phyloP scores from a whole-genome alignment of 1,139 yeast genomes.

The Magnusiomyces paraingens region DNA sequence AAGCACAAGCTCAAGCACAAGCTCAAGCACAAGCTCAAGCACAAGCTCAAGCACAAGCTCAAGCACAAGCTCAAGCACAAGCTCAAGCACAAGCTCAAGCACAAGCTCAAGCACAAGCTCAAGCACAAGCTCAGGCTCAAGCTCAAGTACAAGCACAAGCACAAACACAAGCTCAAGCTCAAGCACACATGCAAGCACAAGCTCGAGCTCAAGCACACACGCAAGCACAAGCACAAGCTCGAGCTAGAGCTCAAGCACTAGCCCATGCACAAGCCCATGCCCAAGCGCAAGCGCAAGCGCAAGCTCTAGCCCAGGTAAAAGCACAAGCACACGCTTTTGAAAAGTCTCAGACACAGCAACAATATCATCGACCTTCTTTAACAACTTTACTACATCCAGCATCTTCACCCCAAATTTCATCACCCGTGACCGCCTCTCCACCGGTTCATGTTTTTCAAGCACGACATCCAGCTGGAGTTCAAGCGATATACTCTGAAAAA shows the following conservation, averaged over 20 bases:
- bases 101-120: constrained; percentile 1
- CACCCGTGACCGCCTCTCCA: too few species aligned
- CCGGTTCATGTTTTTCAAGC: too few species aligned
- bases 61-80: background rate
- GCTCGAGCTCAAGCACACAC: background rate
- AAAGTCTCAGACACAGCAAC: constrained; percentile 1
- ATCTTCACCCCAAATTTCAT: too few species aligned
- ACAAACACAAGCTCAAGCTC: constrained; percentile 1
- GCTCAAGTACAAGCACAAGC: constrained; percentile 13
- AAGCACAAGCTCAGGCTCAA: constrained; percentile 4
- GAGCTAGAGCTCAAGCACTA: too few species aligned
- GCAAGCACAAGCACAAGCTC: background rate
- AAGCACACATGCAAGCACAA: background rate
- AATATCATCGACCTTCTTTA: background rate
- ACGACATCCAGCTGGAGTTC: too few species aligned
- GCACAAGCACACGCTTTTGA: constrained; percentile 1
- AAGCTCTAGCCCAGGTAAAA: background rate
- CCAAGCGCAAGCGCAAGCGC: too few species aligned
- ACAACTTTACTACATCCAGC: too few species aligned
- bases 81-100: constrained; percentile 2
- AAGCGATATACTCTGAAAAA: too few species aligned
- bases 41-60: background rate
- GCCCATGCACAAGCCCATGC: too few species aligned
- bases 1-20: constrained; percentile 7
- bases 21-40: background rate